Evolutionary conservation across 495 filamentous ascomycete species (phyloP).

Genomic region (Cudoniella acicularis): DNA sequence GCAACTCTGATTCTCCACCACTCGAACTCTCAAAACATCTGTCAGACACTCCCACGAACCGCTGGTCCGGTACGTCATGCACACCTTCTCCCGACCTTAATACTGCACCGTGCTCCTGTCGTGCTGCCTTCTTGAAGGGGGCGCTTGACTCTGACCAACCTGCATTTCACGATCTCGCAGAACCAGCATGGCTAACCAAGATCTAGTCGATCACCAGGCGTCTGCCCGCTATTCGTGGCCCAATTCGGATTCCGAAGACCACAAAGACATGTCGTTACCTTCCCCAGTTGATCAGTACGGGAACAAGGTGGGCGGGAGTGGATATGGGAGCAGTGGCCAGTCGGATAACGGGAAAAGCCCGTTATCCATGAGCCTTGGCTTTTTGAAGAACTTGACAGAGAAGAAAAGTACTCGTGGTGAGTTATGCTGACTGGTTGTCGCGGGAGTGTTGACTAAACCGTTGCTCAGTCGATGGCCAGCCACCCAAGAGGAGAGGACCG

Average conservation of each 20-base stretch:
- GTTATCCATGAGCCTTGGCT: slow-evolving; percentile 50
- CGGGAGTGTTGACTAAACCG: slow-evolving; percentile 10
- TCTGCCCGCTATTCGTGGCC: slow-evolving; percentile 1
- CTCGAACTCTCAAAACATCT: not conserved
- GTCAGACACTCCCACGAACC: not conserved
- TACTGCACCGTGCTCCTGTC: not conserved
- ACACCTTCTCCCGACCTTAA: slow-evolving; percentile 8
- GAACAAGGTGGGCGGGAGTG: slow-evolving; percentile 19
- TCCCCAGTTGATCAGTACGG: slow-evolving; percentile 26
- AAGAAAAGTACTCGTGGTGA: slow-evolving; percentile 57
- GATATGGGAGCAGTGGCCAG: slow-evolving; percentile 24
- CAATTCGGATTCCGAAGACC: slow-evolving; percentile 3
- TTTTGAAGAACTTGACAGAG: slow-evolving; percentile 57
- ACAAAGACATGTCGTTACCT: slow-evolving; percentile 18
- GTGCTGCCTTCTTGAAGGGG: not conserved
- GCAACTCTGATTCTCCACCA: slow-evolving; percentile 1
- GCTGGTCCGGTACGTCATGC: slow-evolving; percentile 15
- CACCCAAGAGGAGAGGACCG: slow-evolving; percentile 84
- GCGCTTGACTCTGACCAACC: not conserved
- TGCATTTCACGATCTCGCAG: not conserved
- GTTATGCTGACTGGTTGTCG: slow-evolving; percentile 2
- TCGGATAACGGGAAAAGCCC: slow-evolving; percentile 45
- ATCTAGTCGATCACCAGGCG: not conserved
- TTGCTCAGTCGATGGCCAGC: slow-evolving; percentile 65
- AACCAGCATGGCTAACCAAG: slow-evolving; percentile 16